Evolutionary conservation across 2,329 filamentous ascomycete species (phyloP), one percentile per base, ranked within the genome.

Genomic region (Stachybotrys echinatus): DNA sequence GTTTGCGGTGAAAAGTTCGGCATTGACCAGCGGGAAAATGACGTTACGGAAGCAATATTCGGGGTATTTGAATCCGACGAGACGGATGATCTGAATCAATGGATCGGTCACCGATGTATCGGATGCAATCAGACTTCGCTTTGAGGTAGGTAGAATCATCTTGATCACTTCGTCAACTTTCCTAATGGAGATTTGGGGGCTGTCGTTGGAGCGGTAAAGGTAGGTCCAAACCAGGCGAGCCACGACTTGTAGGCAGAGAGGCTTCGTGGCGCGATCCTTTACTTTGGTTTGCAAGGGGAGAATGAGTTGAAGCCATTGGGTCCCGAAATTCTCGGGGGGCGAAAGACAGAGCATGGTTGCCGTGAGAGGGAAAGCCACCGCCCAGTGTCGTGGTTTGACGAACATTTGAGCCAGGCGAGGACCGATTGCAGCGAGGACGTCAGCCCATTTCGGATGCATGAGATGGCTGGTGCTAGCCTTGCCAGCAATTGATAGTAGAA

Each of bases 151-250:
- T 37, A 99, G 77, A 2, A 96, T 83, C 58, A 96, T 78, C 60
- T 86, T 88, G 56, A 95, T 81, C 19, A 97, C 85, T 55, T 97
- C 92, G 55, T 99, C 92, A 18, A 97, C 74, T 65, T 94, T 96
- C 54, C 88, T 84, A 39, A 83, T 76, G 3, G 86, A 85, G 23
- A 77, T 77, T 49, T 84, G 81, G 2, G 80, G 73, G 10, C 83
- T 79, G 54, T 99, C 94, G 5, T 81, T 83, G 45, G 84, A 85
- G 47, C 92, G 85, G 66, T 95, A 96, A 4, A 99, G 76, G 66
- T 96, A 97, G 1, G 91, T 92, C 94, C 94, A 99, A 5, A 96
- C 77, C 22, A 99, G 74, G 48, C 92, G 85, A 38, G 92, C 95
- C 46, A 96, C 85, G 14, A 92, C 91, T 63, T 96, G 89, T 21